phyloP scores from a whole-genome alignment of 495 filamentous ascomycete genomes.

The Trichoderma gamsii region DNA sequence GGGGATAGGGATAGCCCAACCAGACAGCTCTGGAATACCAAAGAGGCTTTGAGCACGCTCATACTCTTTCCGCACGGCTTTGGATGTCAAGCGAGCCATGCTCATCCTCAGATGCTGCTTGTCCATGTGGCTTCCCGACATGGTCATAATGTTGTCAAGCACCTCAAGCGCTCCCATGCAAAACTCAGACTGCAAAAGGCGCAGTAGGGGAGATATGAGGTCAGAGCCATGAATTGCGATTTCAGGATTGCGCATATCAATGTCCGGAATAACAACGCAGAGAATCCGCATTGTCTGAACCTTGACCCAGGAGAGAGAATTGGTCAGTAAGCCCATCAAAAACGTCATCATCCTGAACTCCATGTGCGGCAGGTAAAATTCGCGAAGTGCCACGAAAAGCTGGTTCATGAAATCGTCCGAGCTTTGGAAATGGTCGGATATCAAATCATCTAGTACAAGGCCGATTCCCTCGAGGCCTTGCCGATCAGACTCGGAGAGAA shows the following conservation, averaged over 20 bases:
- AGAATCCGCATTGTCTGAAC: slow-evolving; percentile 86
- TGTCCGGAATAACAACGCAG: slow-evolving; percentile 75
- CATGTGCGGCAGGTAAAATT: slow-evolving; percentile 72
- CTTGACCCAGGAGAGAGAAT: slow-evolving; percentile 81
- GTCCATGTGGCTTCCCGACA: slow-evolving; percentile 89
- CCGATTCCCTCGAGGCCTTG: slow-evolving; percentile 55
- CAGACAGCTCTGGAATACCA: slow-evolving; percentile 90
- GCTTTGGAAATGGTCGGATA: slow-evolving; percentile 59
- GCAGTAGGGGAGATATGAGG: slow-evolving; percentile 85
- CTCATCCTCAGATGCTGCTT: slow-evolving; percentile 93
- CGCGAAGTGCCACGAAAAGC: slow-evolving; percentile 67
- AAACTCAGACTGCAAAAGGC: slow-evolving; percentile 86
- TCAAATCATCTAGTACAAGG: slow-evolving; percentile 60
- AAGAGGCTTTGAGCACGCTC: slow-evolving; percentile 91
- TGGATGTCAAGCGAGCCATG: slow-evolving; percentile 78
- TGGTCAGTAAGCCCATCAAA: slow-evolving; percentile 86
- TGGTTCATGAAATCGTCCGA: slow-evolving; percentile 72
- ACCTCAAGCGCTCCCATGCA: slow-evolving; percentile 87
- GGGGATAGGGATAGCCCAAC: slow-evolving; percentile 94
- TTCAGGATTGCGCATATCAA: slow-evolving; percentile 88
- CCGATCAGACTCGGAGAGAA: slow-evolving; percentile 65
- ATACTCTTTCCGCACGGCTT: slow-evolving; percentile 84
- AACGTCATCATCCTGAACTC: slow-evolving; percentile 84
- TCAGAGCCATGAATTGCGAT: slow-evolving; percentile 90
- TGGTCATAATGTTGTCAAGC: slow-evolving; percentile 88